Evolutionary conservation across 2,329 filamentous ascomycete genomes (phyloP).

Genomic region (Diatrype stigma): DNA sequence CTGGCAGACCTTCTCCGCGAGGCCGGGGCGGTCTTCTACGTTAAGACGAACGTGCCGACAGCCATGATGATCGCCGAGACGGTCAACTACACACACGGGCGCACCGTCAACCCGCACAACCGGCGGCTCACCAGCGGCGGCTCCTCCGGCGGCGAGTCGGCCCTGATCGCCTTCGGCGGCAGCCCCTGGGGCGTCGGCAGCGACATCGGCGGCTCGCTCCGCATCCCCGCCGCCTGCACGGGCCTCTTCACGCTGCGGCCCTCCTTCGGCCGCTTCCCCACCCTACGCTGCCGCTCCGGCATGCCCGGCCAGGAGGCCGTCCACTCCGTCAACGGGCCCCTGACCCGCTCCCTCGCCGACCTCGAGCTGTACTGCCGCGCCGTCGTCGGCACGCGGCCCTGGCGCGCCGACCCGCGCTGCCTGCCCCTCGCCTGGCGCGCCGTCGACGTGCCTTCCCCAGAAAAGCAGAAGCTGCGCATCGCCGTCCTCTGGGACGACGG

Average conservation of each 20-base stretch:
- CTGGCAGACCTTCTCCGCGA: slow-evolving; percentile 38
- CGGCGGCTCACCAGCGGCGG: slow-evolving; percentile 58
- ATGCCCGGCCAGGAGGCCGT: slow-evolving; percentile 64
- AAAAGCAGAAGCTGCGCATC: slow-evolving; percentile 45
- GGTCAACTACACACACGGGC: slow-evolving; percentile 61
- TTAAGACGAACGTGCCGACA: slow-evolving; percentile 56
- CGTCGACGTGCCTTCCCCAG: slow-evolving; percentile 24
- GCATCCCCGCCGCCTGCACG: slow-evolving; percentile 29
- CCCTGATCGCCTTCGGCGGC: slow-evolving; percentile 55
- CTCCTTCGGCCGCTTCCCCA: slow-evolving; percentile 57
- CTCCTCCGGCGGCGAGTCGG: slow-evolving; percentile 63
- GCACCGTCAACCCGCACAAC: slow-evolving; percentile 59
- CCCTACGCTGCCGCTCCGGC: slow-evolving; percentile 48
- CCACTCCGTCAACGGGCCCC: slow-evolving; percentile 59
- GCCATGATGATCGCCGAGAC: slow-evolving; percentile 67
- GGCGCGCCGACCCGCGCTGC: slow-evolving; percentile 54
- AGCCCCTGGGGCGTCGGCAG: slow-evolving; percentile 49
- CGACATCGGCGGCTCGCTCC: slow-evolving; percentile 30
- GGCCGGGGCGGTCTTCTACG: slow-evolving; percentile 51
- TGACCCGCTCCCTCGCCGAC: slow-evolving; percentile 53
- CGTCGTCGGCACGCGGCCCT: slow-evolving; percentile 49
- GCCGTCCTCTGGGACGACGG: slow-evolving; percentile 63
- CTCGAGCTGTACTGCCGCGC: slow-evolving; percentile 50
- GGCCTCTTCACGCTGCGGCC: slow-evolving; percentile 26
- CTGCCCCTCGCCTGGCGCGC: slow-evolving; percentile 54